Evolutionary conservation across 1,284 basidiomycete genomes (phyloP), one percentile per base, ranked within the genome.

Genomic region (Ceratobasidium sp.): DNA sequence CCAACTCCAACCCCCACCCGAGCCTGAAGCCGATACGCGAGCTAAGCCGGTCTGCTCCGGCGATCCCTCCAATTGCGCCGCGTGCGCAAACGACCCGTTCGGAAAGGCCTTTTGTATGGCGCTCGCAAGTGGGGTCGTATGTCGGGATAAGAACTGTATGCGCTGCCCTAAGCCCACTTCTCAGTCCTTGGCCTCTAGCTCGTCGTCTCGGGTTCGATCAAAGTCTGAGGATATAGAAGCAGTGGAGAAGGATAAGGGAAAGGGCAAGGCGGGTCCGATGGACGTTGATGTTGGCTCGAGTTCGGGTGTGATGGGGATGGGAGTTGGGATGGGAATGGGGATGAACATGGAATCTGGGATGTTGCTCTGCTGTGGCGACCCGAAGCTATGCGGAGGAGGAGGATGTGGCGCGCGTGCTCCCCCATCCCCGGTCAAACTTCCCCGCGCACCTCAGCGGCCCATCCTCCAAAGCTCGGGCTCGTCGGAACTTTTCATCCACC

Each of bases 61-160:
- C 11, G 88, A 89, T 78, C 88, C 88, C 3, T 83, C 85, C 9
- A 93, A 94, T 81, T 95, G 93, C 80, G 81, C 87, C 75, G 93
- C 93, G 11, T 95, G 93, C 79, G 90, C 90, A 14, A 90, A 92
- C 78, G 93, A 95, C 81, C 86, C 87, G 27, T 94, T 94, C 77
- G 94, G 94, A 27, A 92, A 91, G 80, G 94, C 94, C 27, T 97
- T 97, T 81, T 97, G 95, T 80, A 87, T 87, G 53, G 92, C 92
- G 41, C 88, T 95, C 73, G 87, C 76, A 86, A 89, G 76, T 88
- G 89, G n/a, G 36, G 57, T 19, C 44, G 82, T 89, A 24, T 83
- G 84, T 62, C 81, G 84, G 22, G 76, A 81, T 33, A 64, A 80
- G 1, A 84, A 84, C 57, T 94, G 88, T 83, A 84, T 84, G 67